These are phyloP conservation scores for Cyphellophora attinorum DNA, from an alignment of 2,329 filamentous ascomycete genomes.

Conservation along the genomic window DNA sequence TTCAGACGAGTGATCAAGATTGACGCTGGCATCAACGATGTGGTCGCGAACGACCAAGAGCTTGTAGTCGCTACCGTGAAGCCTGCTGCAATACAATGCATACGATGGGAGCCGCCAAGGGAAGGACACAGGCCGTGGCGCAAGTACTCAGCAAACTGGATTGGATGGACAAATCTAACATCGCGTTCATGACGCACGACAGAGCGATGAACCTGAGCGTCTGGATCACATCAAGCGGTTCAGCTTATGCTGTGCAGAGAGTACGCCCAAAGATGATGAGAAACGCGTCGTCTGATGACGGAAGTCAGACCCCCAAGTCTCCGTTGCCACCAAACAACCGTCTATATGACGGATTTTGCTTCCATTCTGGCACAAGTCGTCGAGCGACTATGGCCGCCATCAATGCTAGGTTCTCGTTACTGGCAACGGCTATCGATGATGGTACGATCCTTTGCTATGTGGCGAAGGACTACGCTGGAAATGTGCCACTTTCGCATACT, in stretches of 20 bases:
- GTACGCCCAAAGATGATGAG: conserved; percentile 31
- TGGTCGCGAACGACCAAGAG: conserved; percentile 83
- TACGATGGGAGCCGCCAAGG: conserved; percentile 82
- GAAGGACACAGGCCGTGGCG: conserved; percentile 78
- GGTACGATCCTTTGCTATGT: conserved; percentile 83
- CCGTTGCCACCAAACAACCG: conserved; percentile 36
- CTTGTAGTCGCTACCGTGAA: conserved; percentile 84
- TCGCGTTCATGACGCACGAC: conserved; percentile 84
- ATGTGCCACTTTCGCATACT: conserved; percentile 77
- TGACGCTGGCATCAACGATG: conserved; percentile 84
- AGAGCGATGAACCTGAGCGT: conserved; percentile 91
- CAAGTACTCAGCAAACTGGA: conserved; percentile 80
- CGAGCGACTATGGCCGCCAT: conserved; percentile 69
- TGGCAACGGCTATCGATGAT: conserved; percentile 74
- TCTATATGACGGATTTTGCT: conserved; percentile 83
- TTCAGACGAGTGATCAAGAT: conserved; percentile 98
- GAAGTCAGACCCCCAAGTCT: conserved; percentile 26
- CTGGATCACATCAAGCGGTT: conserved; percentile 83
- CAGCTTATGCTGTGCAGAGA: conserved; percentile 83
- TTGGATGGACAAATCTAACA: conserved; percentile 69
- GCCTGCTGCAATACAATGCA: conserved; percentile 91
- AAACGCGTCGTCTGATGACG: conserved; percentile 22
- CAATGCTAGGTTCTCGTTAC: conserved; percentile 88
- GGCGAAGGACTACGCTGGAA: conserved; percentile 85
- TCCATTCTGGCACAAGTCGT: conserved; percentile 60